Evolutionary conservation across 352 stramenopile species (phyloP).

Genomic region (Globisporangium okanoganense): DNA sequence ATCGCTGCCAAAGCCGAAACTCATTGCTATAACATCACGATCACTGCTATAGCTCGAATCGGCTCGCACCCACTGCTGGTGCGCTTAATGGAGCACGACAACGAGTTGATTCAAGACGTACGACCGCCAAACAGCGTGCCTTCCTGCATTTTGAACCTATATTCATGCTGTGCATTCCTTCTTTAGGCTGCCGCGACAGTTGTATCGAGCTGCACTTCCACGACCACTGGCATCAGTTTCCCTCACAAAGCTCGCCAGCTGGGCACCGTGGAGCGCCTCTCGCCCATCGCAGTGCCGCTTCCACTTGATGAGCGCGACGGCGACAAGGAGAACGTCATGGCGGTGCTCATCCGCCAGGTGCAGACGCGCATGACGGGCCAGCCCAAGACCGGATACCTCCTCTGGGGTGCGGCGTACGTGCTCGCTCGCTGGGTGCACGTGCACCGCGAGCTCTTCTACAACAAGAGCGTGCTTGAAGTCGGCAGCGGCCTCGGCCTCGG

Average conservation of each 20-base stretch:
- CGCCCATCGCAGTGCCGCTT: conserved; percentile 49
- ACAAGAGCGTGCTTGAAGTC: conserved; percentile 76
- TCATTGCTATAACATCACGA: too few species aligned
- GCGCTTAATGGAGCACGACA: conserved; percentile 75
- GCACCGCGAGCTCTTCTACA: conserved; percentile 66
- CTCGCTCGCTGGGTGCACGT: conserved; percentile 80
- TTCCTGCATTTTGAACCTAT: not conserved
- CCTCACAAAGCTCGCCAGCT: conserved; percentile 58
- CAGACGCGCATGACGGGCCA: conserved; percentile 82
- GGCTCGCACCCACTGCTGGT: conserved; percentile 63
- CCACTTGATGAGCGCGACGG: conserved; percentile 60
- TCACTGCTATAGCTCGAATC: conserved; percentile 36
- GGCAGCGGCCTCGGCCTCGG: conserved; percentile 78
- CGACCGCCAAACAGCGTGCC: not conserved
- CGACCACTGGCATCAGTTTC: conserved; percentile 65
- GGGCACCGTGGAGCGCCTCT: conserved; percentile 46
- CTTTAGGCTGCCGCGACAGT: conserved; percentile 56
- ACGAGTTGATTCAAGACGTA: conserved; percentile 75
- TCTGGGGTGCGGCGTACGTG: conserved; percentile 81
- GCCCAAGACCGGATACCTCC: conserved; percentile 79
- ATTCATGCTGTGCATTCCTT: not conserved
- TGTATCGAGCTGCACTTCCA: conserved; percentile 61
- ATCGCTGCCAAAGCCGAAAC: not conserved
- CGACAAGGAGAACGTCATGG: conserved; percentile 21
- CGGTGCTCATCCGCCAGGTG: conserved; percentile 79